Evolutionary conservation across 495 filamentous ascomycete genomes (phyloP).

Genomic region (Aspergillus conjunctus): DNA sequence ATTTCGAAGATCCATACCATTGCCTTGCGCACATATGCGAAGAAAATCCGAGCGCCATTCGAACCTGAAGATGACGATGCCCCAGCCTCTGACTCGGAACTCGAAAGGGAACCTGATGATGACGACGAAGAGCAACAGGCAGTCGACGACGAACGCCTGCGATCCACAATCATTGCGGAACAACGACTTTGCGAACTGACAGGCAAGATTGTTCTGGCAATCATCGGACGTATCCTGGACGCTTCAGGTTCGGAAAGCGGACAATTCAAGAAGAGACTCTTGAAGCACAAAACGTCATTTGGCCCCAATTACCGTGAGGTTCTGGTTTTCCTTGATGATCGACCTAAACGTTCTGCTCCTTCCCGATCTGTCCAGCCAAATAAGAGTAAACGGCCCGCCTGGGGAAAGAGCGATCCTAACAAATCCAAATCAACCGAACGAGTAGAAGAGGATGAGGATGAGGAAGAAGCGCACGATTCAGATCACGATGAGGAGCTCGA

Average conservation of each 20-base stretch:
- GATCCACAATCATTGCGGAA: constrained; percentile 70
- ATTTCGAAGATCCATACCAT: constrained; percentile 73
- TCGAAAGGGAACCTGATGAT: constrained; percentile 51
- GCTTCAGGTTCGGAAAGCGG: constrained; percentile 57
- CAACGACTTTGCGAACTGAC: constrained; percentile 81
- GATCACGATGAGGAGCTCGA: constrained; percentile 44
- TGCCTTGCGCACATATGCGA: constrained; percentile 75
- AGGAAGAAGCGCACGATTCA: constrained; percentile 58
- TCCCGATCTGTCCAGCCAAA: constrained; percentile 26
- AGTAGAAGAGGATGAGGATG: constrained; percentile 42
- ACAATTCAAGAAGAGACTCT: constrained; percentile 62
- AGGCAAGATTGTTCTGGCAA: constrained; percentile 76
- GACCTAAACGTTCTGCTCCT: constrained; percentile 34
- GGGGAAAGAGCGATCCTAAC: constrained; percentile 38
- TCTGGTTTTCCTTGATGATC: constrained; percentile 69
- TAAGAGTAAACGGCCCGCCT: constrained; percentile 54
- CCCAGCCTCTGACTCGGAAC: constrained; percentile 48
- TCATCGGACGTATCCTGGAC: constrained; percentile 74
- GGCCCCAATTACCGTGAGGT: constrained; percentile 79
- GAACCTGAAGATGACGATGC: constrained; percentile 72
- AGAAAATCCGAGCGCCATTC: constrained; percentile 63
- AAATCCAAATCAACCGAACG: constrained; percentile 48
- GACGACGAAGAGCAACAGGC: constrained; percentile 63
- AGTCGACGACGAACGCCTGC: constrained; percentile 55
- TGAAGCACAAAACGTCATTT: constrained; percentile 65